A percentile compares a stretch with the other conserved stretches of the same genome.
Conservation (phyloP, 768 basidiomycete genomes). For the Suillus cothurnatus region DNA sequence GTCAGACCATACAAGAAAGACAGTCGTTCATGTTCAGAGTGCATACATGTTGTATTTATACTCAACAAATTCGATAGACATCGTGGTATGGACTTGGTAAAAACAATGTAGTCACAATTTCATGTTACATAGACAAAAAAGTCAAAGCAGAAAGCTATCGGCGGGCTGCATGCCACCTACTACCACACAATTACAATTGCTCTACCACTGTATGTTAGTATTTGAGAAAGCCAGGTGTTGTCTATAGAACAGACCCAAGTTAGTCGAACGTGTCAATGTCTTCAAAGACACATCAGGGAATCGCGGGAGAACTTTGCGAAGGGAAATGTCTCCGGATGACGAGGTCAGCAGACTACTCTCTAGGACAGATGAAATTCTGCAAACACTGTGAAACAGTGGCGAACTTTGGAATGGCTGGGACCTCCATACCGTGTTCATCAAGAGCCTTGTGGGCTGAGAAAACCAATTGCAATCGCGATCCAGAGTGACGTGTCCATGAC, state of each 20-base stretch:
- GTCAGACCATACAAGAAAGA: neutral
- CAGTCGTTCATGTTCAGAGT: neutral
- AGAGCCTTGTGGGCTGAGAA: neutral
- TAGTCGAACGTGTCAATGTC: neutral
- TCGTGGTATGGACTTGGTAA: constrained; percentile 32
- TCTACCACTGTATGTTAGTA: neutral
- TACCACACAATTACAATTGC: neutral
- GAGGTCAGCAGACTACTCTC: neutral
- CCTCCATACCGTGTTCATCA: neutral
- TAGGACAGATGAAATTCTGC: neutral
- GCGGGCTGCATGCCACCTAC: neutral
- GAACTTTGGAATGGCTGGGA: neutral
- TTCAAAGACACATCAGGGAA: neutral
- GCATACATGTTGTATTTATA: neutral
- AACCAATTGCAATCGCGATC: neutral
- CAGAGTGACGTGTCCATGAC: neutral
- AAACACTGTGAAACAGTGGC: neutral
- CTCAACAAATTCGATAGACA: neutral
- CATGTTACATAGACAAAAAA: neutral
- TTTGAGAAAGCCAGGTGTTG: neutral
- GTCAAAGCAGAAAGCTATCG: neutral
- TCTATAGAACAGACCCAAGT: neutral
- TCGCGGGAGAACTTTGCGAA: neutral
- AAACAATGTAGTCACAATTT: constrained; percentile 39
- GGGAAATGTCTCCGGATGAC: neutral